These are phyloP conservation scores for Aspergillus coremiiformis DNA, from an alignment of 495 filamentous ascomycete species.

Conservation along the genomic window DNA sequence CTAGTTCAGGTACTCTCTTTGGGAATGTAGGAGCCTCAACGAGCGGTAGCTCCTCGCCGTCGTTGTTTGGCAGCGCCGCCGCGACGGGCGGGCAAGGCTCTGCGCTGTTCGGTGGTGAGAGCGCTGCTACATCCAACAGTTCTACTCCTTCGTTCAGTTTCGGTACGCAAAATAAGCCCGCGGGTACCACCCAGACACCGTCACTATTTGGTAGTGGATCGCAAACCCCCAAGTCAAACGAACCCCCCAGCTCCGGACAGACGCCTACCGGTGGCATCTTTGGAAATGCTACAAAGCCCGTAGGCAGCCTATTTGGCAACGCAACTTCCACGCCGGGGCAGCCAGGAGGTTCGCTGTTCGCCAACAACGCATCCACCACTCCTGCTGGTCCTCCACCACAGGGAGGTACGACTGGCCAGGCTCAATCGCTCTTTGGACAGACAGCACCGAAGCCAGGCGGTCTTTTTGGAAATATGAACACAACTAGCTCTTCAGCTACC, in stretches of 20 bases:
- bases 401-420: conserved; percentile 21
- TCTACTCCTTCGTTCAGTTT: conserved; percentile 38
- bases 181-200: conserved; percentile 18
- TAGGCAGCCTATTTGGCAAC: conserved; percentile 34
- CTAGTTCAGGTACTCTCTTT: conserved; percentile 31
- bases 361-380: conserved; percentile 49
- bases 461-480: conserved; percentile 28
- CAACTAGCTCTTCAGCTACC: conserved; percentile 13
- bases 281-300: conserved; percentile 30
- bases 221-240: conserved; percentile 35
- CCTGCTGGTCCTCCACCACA: conserved; percentile 56
- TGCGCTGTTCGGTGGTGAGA: conserved; percentile 30
- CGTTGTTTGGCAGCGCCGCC: conserved; percentile 28
- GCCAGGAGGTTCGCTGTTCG: conserved; percentile 33
- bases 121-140: conserved; percentile 7
- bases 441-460: conserved; percentile 26
- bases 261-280: conserved; percentile 41
- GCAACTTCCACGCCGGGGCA: conserved; percentile 33
- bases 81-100: conserved; percentile 19
- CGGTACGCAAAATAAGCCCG: conserved; percentile 24
- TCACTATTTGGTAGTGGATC: conserved; percentile 24
- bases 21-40: conserved; percentile 40
- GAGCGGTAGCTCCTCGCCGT: conserved; percentile 25
- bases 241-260: conserved; percentile 28
- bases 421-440: conserved; percentile 24